A percentile compares a stretch with the other conserved stretches of the same genome.
These are phyloP conservation scores for Mentha longifolia DNA, from an alignment of 257 asterid species.

Conservation along the genomic window DNA sequence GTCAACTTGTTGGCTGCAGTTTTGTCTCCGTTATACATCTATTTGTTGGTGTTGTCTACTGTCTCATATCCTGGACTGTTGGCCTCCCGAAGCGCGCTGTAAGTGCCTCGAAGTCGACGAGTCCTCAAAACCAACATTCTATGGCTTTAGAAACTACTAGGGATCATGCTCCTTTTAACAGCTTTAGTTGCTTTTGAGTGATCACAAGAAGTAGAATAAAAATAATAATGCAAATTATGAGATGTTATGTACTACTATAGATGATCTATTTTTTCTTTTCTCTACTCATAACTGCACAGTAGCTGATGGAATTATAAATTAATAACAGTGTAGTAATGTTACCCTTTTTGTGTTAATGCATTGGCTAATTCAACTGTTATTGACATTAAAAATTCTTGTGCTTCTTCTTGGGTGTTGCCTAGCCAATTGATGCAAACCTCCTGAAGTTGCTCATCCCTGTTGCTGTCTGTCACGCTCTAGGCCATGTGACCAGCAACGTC, in stretches of 20 bases:
- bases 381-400: neutral
- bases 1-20: slow-evolving; percentile 41
- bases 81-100: slow-evolving; percentile 99
- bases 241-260: neutral
- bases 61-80: slow-evolving; percentile 70
- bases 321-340: neutral
- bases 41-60: slow-evolving; percentile 78
- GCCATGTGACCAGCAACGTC: slow-evolving; percentile 75
- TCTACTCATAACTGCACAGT: neutral
- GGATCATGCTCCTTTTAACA: neutral
- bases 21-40: slow-evolving; percentile 85
- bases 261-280: neutral
- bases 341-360: neutral
- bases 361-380: neutral
- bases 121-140: neutral
- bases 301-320: neutral
- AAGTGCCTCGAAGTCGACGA: slow-evolving; percentile 42
- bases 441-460: slow-evolving; percentile 87
- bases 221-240: neutral
- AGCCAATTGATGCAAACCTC: slow-evolving; percentile 78
- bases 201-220: neutral
- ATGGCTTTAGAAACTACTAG: neutral
- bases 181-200: neutral
- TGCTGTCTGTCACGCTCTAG: slow-evolving; percentile 81
- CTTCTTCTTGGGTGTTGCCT: slow-evolving; percentile 36